Evolutionary conservation across 2,329 filamentous ascomycete species (phyloP).

Genomic region (Cordyceps javanica): DNA sequence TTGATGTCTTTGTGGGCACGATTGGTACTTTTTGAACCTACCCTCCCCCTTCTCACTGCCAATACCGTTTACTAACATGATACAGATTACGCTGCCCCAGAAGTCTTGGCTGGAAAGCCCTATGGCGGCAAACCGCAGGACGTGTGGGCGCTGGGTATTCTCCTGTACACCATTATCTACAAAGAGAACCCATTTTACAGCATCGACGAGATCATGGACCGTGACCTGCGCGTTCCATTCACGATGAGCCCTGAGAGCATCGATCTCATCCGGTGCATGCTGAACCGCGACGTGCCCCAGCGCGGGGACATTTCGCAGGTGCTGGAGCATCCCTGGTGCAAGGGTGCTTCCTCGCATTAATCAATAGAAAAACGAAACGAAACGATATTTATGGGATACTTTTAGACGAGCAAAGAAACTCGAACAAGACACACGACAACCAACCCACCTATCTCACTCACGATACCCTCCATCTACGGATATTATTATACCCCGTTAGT

Average conservation of each 20-base stretch:
- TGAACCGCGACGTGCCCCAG: constrained; percentile 79
- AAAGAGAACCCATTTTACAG: constrained; percentile 99
- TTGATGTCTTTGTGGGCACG: constrained; percentile 97
- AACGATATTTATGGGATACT: not conserved
- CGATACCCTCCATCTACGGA: constrained; percentile 6
- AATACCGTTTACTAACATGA: not conserved
- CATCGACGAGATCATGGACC: constrained; percentile 98
- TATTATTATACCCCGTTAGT: not conserved
- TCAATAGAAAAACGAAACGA: constrained; percentile 12
- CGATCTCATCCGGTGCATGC: constrained; percentile 84
- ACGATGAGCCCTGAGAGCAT: constrained; percentile 88
- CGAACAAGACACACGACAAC: not conserved
- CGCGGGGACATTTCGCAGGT: constrained; percentile 85
- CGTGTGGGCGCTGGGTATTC: constrained; percentile 93
- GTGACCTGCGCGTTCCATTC: constrained; percentile 85
- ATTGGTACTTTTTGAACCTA: constrained; percentile 63
- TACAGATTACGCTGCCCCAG: constrained; percentile 93
- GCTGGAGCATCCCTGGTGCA: constrained; percentile 79
- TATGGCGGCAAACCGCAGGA: constrained; percentile 97
- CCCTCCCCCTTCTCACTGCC: not conserved
- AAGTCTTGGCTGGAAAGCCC: constrained; percentile 85
- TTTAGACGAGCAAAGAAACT: not conserved
- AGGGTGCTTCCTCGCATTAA: constrained; percentile 14
- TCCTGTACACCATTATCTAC: constrained; percentile 98
- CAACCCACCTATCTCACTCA: not conserved